A percentile compares a stretch with the other conserved stretches of the same genome.
Evolutionary conservation across 2,329 filamentous ascomycete species (phyloP).

Genomic region (Paecilomyces fulvus): DNA sequence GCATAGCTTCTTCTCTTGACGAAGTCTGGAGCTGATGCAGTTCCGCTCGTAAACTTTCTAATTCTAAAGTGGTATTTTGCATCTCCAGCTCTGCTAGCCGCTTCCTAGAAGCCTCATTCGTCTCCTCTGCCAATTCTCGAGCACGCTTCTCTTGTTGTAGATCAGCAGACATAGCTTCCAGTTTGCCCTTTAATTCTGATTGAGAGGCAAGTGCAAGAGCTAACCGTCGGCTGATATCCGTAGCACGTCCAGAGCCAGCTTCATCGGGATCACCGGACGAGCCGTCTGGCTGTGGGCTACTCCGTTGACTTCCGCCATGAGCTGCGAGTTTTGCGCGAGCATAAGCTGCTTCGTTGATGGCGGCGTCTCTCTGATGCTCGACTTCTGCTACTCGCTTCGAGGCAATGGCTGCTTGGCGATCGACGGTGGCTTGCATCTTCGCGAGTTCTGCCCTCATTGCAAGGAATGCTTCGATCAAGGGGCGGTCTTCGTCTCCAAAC

Average conservation of each 20-base stretch:
- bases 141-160: slow-evolving; percentile 73
- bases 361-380: slow-evolving; percentile 86
- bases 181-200: slow-evolving; percentile 66
- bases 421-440: slow-evolving; percentile 82
- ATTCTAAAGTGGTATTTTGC: slow-evolving; percentile 73
- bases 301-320: slow-evolving; percentile 58
- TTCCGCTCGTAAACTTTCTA: slow-evolving; percentile 78
- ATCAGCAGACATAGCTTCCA: slow-evolving; percentile 62
- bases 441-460: slow-evolving; percentile 83
- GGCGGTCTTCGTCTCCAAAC: slow-evolving; percentile 86
- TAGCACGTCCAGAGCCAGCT: slow-evolving; percentile 52
- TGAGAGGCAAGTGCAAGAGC: slow-evolving; percentile 73
- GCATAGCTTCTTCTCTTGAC: slow-evolving; percentile 71
- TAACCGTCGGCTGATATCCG: slow-evolving; percentile 72
- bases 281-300: slow-evolving; percentile 45
- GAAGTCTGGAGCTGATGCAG: slow-evolving; percentile 71
- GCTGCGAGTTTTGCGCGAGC: slow-evolving; percentile 88
- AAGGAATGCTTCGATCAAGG: slow-evolving; percentile 82
- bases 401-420: slow-evolving; percentile 76
- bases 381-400: slow-evolving; percentile 87
- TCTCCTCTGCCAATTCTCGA: slow-evolving; percentile 80
- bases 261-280: slow-evolving; percentile 49
- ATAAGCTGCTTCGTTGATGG: slow-evolving; percentile 91
- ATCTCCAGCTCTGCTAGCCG: slow-evolving; percentile 76
- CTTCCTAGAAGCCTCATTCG: slow-evolving; percentile 69